Evolutionary conservation across 345 rosid genomes (phyloP), one percentile per base, ranked within the genome.

Genomic region (Bretschneidera sinensis): DNA sequence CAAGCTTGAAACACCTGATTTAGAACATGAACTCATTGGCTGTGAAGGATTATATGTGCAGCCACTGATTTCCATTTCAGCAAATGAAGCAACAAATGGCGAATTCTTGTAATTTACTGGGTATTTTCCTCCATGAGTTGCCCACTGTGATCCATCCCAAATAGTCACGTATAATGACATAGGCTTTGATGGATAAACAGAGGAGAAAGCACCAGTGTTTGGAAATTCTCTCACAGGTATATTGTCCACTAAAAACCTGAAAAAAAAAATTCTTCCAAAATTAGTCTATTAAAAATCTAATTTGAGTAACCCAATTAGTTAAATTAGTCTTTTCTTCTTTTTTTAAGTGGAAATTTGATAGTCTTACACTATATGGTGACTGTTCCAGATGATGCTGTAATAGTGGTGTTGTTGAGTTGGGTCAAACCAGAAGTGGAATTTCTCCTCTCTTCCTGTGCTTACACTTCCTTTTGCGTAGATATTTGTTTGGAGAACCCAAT

Each of bases 131-230:
- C 97, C 98, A 48, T 87, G 79, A 5, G 98, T 92, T 51, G 98
- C 98, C 98, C 98, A 92, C 4, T 85, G 77, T 20, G 98, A 92
- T 8, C 89, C 98, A 51, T 92, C 98, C 98, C 98, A 92, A 62
- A 92, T 83, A 13, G 97, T 87, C 18, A 82, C 72, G 20, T 85
- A 84, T 2, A 89, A 24, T 0, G 88, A 83, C 97, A 92, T 89
- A 17, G 96, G 88, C 72, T 87, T 92, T 50, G 86, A 81, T 23
- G 98, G 98, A 25, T 85, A 86, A 0, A 57, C 75, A 6, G 72
- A 59, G 1, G 80, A 71, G 74, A 71, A 83, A 21, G 77, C 83
- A 6, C 77, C 82, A 9, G 63, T 81, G 59, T 65, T 67, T 1
- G 79, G 81, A 54, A 87, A 84, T 33, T 92, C 84, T 58, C 97